Evolutionary conservation across 192 early-diverging fungal species (phyloP).

Genomic region (Linnemannia hyalina): DNA sequence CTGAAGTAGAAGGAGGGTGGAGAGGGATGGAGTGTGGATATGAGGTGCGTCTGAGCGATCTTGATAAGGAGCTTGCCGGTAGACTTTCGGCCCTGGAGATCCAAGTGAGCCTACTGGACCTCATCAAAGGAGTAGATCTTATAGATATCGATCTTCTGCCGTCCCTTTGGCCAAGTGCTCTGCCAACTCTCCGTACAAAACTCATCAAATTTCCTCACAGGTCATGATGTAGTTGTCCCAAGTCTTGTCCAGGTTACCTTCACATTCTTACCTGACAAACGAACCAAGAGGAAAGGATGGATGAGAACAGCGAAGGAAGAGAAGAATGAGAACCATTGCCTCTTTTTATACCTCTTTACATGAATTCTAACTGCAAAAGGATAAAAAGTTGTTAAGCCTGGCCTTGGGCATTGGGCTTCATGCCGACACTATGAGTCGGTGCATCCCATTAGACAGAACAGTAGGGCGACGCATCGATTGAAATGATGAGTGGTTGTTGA

Average conservation of each 20-base stretch:
- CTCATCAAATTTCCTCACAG: constrained; percentile 72
- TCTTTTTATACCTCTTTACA: no score
- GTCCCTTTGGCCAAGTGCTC: constrained; percentile 67
- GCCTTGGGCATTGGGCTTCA: no score
- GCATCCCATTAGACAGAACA: no score
- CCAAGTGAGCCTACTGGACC: constrained; percentile 77
- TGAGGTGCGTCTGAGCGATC: constrained; percentile 21
- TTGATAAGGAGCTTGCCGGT: constrained; percentile 80
- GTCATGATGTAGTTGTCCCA: constrained; percentile 78
- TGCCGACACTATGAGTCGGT: no score
- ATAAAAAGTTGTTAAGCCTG: no score
- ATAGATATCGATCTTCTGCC: constrained; percentile 74
- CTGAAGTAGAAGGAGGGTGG: not conserved
- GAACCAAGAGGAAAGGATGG: constrained; percentile 64
- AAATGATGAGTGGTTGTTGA: no score
- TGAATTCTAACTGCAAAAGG: no score
- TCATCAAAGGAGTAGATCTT: constrained; percentile 83
- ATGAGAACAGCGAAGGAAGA: constrained; percentile 45
- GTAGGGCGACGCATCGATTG: no score
- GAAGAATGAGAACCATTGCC: no score
- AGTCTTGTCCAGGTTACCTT: constrained; percentile 73
- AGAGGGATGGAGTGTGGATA: no score
- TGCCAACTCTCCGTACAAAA: constrained; percentile 70
- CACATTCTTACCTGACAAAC: constrained; percentile 76
- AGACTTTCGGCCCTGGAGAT: constrained; percentile 78